Base-by-base conservation (phyloP, 2,329 filamentous ascomycete genomes). In the Curvularia hawaiiensis region DNA sequence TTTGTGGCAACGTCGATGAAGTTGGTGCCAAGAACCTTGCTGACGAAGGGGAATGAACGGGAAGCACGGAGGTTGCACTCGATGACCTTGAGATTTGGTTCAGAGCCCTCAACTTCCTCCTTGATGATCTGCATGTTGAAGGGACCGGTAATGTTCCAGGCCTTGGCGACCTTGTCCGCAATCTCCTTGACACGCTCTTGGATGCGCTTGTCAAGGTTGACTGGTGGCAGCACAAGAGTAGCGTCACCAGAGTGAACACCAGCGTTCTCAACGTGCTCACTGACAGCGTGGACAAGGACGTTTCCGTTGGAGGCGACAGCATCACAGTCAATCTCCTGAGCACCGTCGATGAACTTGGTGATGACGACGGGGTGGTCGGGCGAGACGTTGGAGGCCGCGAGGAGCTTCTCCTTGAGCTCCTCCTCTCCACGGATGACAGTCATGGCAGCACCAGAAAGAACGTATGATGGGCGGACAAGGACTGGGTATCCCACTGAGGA, bases 101-200 rank as follows among this genome's bases (percentile, higher is more conserved):
- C 85, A 54, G 88, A 89, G 56, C 90, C 90, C 58, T 91, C 88
- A 31, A 89, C 86, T 71, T 90, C 83, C 12, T 91, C 92, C 82
- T 96, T 96, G 85, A 99, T 98, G 79, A 99, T 96, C 77, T 99
- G 95, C 94, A 99, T 98, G 85, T 99, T 99, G 87, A 98, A 99
- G 58, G 95, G 95, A 54, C 95, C 95, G 20, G 92, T 98, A 77
- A 98, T 98, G 73, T 85, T 92, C 92, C 94, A 97, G 47, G 95
- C 95, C 80, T 95, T 90, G 65, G 95, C 95, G 51, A 99, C 93
- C 85, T 97, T 98, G 78, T 93, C 80, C 16, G 95, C 94, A 69
- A 99, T 98, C 68, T 91, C 91, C 87, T 97, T 98, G 73, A 97
- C 86, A 60, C 95, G 91, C 64, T 85, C 86, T 85, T 97, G 90